These are phyloP conservation scores for Exophiala sideris DNA, from an alignment of 2,329 filamentous ascomycete species.

Conservation along the genomic window DNA sequence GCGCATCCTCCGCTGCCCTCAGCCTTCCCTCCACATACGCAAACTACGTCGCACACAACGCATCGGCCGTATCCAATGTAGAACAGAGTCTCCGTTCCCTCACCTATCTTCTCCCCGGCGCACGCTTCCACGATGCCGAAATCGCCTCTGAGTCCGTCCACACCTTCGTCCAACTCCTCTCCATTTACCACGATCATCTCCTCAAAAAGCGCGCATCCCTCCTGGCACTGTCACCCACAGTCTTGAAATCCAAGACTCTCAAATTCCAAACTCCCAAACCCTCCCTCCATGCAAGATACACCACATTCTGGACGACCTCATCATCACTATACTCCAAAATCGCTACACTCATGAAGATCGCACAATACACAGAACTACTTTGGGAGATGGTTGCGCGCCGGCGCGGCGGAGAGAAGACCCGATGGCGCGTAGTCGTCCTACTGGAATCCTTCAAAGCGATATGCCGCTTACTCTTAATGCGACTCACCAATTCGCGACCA, in stretches of 20 bases:
- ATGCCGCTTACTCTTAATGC: slow-evolving; percentile 74
- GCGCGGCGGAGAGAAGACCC: slow-evolving; percentile 69
- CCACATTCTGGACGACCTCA: slow-evolving; percentile 59
- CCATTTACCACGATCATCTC: slow-evolving; percentile 23
- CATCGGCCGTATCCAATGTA: slow-evolving; percentile 88
- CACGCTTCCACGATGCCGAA: slow-evolving; percentile 65
- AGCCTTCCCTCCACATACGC: slow-evolving; percentile 53
- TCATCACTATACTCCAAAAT: slow-evolving; percentile 73
- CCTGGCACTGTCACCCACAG: slow-evolving; percentile 70
- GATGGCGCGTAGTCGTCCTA: slow-evolving; percentile 83
- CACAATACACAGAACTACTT: slow-evolving; percentile 92
- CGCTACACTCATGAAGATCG: slow-evolving; percentile 78
- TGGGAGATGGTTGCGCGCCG: slow-evolving; percentile 96
- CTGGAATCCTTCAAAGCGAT: slow-evolving; percentile 83
- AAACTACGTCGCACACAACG: slow-evolving; percentile 92
- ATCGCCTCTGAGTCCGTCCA: slow-evolving; percentile 79
- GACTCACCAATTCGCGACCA: slow-evolving; percentile 77
- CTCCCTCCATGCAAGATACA: slow-evolving; percentile 61
- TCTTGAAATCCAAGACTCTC: slow-evolving; percentile 11
- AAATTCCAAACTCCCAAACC: slow-evolving; percentile 38
- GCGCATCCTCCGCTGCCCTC: slow-evolving; percentile 21
- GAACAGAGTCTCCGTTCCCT: slow-evolving; percentile 88
- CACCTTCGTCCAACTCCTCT: slow-evolving; percentile 26
- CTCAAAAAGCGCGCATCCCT: slow-evolving; percentile 27
- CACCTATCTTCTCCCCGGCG: slow-evolving; percentile 92